Base-by-base conservation (phyloP, 257 asterid genomes). In the Solanum appendiculatum region DNA sequence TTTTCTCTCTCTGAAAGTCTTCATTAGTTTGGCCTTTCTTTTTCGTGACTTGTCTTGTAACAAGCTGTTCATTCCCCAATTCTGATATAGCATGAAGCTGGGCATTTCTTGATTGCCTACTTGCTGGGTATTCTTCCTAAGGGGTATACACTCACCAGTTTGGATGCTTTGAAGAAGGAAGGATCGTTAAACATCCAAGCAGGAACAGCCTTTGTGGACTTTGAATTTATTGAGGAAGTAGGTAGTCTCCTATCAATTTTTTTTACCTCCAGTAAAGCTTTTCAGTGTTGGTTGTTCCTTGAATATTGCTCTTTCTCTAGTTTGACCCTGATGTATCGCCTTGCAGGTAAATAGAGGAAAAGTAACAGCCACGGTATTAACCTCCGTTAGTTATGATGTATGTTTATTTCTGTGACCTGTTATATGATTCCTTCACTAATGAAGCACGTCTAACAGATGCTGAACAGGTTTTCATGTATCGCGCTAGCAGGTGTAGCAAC, bases 401-500 rank as follows among this genome's bases (percentile, higher is more conserved):
- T 63, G 46, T 13, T 83, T 51, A 23, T 58, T 3, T 86, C 86
- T 63, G 70, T 37, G 29, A 48, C 33, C 89, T 48, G 23, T 58
- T 85, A 86, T 75, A 66, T 72, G 85, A 63, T 85, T 44, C 64
- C 63, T 27, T 29, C 18, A 81, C 85, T 81, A 81, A 48, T 29
- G 18, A 48, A 9, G 44, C 42, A 29, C 66, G 82, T 7, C 81
- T 70, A 83, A 86, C 94, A 97, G 99, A 95, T 95, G 87, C 93
- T 95, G 88, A 95, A 97, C 94, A 93, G 88, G 88, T 97, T 97
- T 92, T 91, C 98, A 10, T 97, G 99, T 72, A 93, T 95, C 72
- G 98, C 99, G 42, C 92, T 97, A 88, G 98, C 99, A 18, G 99
- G 99, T 36, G 97, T 97, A 87, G 98, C 94, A 63, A 93, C 99